phyloP scores from a whole-genome alignment of 805 yeast genomes.

The Debaryomyces maramus region DNA sequence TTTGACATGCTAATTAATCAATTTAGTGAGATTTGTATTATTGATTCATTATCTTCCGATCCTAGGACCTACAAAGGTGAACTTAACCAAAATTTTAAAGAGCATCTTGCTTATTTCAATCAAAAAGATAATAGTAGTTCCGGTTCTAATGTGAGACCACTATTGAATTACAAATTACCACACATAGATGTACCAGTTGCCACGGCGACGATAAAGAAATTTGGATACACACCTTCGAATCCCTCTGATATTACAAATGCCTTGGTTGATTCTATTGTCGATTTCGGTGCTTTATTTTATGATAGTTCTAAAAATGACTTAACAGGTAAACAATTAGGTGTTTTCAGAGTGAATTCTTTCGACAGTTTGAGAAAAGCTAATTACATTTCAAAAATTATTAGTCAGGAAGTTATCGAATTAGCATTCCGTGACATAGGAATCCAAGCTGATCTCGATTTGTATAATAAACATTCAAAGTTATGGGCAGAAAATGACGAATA shows the following conservation, averaged over 20 bases:
- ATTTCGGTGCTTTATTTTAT: slow-evolving; percentile 47
- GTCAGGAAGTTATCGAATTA: slow-evolving; percentile 49
- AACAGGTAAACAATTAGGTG: slow-evolving; percentile 52
- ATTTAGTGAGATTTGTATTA: slow-evolving; percentile 49
- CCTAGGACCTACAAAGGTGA: slow-evolving; percentile 46
- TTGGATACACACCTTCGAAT: slow-evolving; percentile 33
- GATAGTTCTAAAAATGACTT: slow-evolving; percentile 34
- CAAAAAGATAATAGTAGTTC: slow-evolving; percentile 15
- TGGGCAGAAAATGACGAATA: slow-evolving; percentile 50
- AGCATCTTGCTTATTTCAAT: slow-evolving; percentile 37
- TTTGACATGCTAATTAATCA: slow-evolving; percentile 48
- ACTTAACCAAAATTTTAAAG: slow-evolving; percentile 38
- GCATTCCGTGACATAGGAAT: slow-evolving; percentile 47
- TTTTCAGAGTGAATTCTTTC: slow-evolving; percentile 50
- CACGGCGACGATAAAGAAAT: slow-evolving; percentile 31
- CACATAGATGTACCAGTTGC: slow-evolving; percentile 33
- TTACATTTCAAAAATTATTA: slow-evolving; percentile 44
- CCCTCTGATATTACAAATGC: slow-evolving; percentile 32
- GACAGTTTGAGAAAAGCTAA: slow-evolving; percentile 53
- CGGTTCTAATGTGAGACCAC: not conserved
- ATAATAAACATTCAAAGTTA: slow-evolving; percentile 38
- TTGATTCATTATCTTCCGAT: slow-evolving; percentile 49
- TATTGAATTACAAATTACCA: slow-evolving; percentile 13
- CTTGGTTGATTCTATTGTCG: slow-evolving; percentile 36
- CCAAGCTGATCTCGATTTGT: slow-evolving; percentile 33